Conservation (phyloP, 2,329 filamentous ascomycete species). For the Metarhizium robertsii region DNA sequence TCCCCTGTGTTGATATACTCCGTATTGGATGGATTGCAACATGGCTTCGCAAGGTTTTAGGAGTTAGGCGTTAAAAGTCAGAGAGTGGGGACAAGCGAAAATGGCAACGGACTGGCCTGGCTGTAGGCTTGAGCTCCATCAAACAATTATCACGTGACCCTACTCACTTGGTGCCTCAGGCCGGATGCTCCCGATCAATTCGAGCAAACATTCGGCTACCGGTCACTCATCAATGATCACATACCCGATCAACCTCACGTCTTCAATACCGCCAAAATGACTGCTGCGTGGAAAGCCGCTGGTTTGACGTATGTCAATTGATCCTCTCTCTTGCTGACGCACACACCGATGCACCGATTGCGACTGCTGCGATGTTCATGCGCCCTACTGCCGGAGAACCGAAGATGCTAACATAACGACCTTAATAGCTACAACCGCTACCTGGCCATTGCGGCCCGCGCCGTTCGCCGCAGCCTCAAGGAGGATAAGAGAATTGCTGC, state of each 20-base stretch:
- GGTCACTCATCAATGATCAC: constrained; percentile 21
- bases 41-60: no score
- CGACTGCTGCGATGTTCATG: neutral
- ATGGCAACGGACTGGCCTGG: neutral
- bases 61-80: no score
- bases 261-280: constrained; percentile 60
- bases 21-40: no score
- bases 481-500: constrained; percentile 81
- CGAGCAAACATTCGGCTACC: constrained; percentile 26
- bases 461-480: constrained; percentile 93
- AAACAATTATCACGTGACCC: constrained; percentile 12
- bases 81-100: no score
- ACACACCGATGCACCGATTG: neutral
- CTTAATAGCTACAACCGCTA: constrained; percentile 94
- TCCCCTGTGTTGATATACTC: no score
- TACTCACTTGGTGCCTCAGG: constrained; percentile 20
- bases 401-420: constrained; percentile 1
- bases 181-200: constrained; percentile 19
- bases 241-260: constrained; percentile 11
- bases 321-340: constrained; percentile 6
- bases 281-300: constrained; percentile 96
- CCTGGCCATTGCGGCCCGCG: constrained; percentile 87
- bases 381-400: neutral
- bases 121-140: neutral
- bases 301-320: constrained; percentile 75